These are phyloP conservation scores for Mortierella antarctica DNA, from an alignment of 192 early-diverging fungal genomes.

Conservation along the genomic window DNA sequence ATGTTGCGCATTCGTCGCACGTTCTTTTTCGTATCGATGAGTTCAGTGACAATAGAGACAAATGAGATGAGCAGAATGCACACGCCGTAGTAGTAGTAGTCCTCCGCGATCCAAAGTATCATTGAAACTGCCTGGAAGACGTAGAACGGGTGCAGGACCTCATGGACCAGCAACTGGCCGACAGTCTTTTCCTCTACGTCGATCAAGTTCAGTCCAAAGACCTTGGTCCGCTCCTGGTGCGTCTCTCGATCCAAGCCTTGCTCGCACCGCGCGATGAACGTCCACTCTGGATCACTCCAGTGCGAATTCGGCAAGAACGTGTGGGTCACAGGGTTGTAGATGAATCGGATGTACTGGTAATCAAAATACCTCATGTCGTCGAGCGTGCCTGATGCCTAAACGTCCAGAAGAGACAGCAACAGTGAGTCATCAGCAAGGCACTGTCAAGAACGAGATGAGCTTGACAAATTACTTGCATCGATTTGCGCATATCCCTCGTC, in stretches of 20 bases:
- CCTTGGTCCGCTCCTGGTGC: constrained; percentile 64
- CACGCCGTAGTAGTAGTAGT: constrained; percentile 95
- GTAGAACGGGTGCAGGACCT: constrained; percentile 86
- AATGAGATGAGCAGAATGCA: constrained; percentile 93
- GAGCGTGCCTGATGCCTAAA: constrained; percentile 44
- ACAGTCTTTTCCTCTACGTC: constrained; percentile 76
- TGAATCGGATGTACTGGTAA: constrained; percentile 66
- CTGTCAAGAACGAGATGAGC: neutral
- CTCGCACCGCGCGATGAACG: constrained; percentile 47
- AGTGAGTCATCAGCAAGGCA: neutral
- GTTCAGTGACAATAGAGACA: constrained; percentile 78
- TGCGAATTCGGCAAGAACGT: constrained; percentile 59
- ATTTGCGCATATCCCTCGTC: constrained; percentile 6
- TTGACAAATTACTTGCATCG: neutral
- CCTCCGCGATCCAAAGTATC: constrained; percentile 85
- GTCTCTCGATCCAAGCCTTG: constrained; percentile 65
- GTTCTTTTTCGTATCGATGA: constrained; percentile 85
- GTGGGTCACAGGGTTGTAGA: constrained; percentile 59
- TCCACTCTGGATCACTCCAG: constrained; percentile 69
- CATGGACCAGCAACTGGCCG: constrained; percentile 71
- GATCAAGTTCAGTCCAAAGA: constrained; percentile 81
- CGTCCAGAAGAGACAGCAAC: neutral
- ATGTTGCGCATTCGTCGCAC: constrained; percentile 82
- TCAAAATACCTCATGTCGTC: constrained; percentile 61
- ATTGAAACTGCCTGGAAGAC: constrained; percentile 85